These are phyloP conservation scores for Danielozyma ontarioensis DNA, from an alignment of 805 yeast genomes.

Conservation along the genomic window DNA sequence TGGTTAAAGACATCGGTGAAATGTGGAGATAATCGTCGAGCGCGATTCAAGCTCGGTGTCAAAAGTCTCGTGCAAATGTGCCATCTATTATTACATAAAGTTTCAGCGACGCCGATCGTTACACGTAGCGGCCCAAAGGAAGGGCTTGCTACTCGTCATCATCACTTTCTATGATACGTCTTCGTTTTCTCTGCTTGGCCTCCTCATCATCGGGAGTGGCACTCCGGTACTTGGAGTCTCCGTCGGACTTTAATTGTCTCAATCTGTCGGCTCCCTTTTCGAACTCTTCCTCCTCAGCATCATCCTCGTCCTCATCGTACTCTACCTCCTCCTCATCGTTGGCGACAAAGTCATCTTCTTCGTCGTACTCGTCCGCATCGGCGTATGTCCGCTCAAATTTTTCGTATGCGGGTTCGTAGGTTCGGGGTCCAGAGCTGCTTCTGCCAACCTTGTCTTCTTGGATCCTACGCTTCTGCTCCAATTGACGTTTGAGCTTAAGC, in stretches of 20 bases:
- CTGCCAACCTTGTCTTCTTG: conserved; percentile 58
- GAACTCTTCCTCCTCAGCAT: conserved; percentile 44
- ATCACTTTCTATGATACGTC: conserved; percentile 46
- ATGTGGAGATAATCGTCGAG: too few species aligned
- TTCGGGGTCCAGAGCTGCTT: conserved; percentile 15
- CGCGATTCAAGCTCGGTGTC: too few species aligned
- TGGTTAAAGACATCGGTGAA: conserved; percentile 3
- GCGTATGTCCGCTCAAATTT: conserved; percentile 34
- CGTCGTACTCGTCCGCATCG: conserved; percentile 23
- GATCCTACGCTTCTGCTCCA: conserved; percentile 53
- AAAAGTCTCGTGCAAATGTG: too few species aligned
- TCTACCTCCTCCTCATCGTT: conserved; percentile 38
- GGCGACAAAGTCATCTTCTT: conserved; percentile 39
- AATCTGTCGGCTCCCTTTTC: conserved; percentile 57
- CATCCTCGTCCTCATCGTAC: conserved; percentile 31
- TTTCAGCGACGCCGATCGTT: too few species aligned
- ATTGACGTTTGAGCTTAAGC: conserved; percentile 59
- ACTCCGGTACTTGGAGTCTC: conserved; percentile 43
- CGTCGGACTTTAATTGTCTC: conserved; percentile 49
- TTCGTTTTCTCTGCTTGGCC: conserved; percentile 33
- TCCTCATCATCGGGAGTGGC: conserved; percentile 26
- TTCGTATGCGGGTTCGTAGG: conserved; percentile 33
- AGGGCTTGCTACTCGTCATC: conserved; percentile 46
- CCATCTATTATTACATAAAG: too few species aligned
- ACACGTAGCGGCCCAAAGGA: too few species aligned